Conservation (phyloP, 345 rosid species). For the Melaleuca alternifolia region DNA sequence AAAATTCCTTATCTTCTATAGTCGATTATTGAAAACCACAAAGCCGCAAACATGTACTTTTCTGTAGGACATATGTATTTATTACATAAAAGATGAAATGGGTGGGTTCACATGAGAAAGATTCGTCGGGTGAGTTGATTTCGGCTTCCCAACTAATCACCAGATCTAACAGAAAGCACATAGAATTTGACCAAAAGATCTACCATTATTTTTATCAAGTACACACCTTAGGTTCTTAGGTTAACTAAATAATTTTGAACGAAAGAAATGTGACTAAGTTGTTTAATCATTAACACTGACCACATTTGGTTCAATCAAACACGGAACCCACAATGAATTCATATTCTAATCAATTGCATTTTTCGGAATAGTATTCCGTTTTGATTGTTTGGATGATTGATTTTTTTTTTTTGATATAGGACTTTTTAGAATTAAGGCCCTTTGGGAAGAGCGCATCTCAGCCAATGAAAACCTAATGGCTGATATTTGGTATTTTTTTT, state of each 20-base stretch:
- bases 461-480: not conserved
- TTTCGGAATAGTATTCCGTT: not conserved
- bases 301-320: not conserved
- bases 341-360: not conserved
- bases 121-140: not conserved
- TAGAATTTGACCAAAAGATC: not conserved
- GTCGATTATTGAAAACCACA: not conserved
- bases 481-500: not conserved
- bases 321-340: not conserved
- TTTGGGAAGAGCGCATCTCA: not conserved
- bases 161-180: not conserved
- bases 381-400: not conserved
- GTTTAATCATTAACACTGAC: not conserved
- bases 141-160: not conserved
- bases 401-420: not conserved
- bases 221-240: not conserved
- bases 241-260: not conserved
- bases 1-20: not conserved
- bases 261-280: not conserved
- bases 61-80: not conserved
- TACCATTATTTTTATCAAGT: not conserved
- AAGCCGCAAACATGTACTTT: not conserved
- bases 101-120: not conserved
- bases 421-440: not conserved
- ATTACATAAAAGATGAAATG: not conserved